These are phyloP conservation scores for Erysimum pusillum DNA, from an alignment of 441 rosid species.

Conservation along the genomic window DNA sequence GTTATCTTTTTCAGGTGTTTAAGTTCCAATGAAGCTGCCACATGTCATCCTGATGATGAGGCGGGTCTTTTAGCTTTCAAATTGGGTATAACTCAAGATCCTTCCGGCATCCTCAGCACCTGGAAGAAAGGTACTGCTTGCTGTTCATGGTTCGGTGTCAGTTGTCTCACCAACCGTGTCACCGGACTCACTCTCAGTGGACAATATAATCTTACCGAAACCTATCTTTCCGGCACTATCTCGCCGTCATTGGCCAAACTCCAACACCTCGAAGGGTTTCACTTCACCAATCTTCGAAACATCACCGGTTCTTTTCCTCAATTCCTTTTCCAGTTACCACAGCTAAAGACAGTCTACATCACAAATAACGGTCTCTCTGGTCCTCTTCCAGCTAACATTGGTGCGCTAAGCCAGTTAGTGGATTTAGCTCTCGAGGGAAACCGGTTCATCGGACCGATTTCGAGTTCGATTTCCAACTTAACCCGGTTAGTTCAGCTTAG, in stretches of 20 bases:
- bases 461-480: neutral
- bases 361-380: neutral
- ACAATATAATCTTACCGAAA: neutral
- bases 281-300: neutral
- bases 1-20: too few species aligned
- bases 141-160: too few species aligned
- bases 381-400: neutral
- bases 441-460: neutral
- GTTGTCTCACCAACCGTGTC: neutral
- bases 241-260: neutral
- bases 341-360: neutral
- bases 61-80: too few species aligned
- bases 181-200: neutral
- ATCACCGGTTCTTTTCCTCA: neutral
- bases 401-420: neutral
- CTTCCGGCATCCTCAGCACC: too few species aligned
- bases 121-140: too few species aligned
- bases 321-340: neutral
- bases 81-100: too few species aligned
- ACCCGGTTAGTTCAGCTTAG: neutral
- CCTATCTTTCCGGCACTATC: neutral
- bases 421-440: neutral
- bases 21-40: too few species aligned
- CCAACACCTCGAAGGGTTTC: neutral
- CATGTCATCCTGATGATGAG: too few species aligned